Conservation (phyloP, 2,329 filamentous ascomycete species). For the Pseudonectria buxi region DNA sequence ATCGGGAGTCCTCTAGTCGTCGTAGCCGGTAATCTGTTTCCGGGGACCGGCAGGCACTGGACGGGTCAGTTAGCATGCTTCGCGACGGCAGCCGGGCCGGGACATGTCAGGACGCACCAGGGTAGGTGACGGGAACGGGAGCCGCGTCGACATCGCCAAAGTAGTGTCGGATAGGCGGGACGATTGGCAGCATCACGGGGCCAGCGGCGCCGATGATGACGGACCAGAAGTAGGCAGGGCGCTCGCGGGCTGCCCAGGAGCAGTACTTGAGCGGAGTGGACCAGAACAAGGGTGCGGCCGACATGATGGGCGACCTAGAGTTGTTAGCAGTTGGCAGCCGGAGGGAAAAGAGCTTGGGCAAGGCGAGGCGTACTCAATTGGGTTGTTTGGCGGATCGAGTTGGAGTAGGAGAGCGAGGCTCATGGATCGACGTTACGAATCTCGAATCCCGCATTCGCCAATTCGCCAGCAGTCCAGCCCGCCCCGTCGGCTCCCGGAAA, state of each 20-base stretch:
- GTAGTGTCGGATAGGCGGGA: constrained; percentile 65
- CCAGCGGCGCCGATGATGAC: constrained; percentile 66
- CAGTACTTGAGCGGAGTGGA: constrained; percentile 74
- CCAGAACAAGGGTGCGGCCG: constrained; percentile 70
- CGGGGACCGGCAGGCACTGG: constrained; percentile 52
- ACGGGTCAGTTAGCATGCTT: constrained; percentile 3
- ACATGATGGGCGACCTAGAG: constrained; percentile 42
- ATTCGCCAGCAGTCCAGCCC: too few relatives aligned
- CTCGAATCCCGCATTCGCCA: constrained; percentile 16
- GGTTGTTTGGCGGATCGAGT: constrained; percentile 10
- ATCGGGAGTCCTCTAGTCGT: constrained; percentile 39
- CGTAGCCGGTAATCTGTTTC: constrained; percentile 54
- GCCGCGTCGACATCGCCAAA: constrained; percentile 69
- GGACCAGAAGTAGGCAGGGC: constrained; percentile 88
- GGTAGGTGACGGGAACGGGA: constrained; percentile 82
- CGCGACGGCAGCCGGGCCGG: neutral
- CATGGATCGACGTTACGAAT: constrained; percentile 3
- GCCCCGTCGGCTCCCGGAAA: constrained; percentile 13
- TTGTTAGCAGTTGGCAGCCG: neutral
- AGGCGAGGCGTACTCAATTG: constrained; percentile 30
- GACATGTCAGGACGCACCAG: constrained; percentile 56
- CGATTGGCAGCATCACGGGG: constrained; percentile 61
- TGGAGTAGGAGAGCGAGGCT: constrained; percentile 16
- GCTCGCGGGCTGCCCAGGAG: constrained; percentile 80
- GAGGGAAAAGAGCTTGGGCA: neutral